Evolutionary conservation across 2,329 filamentous ascomycete species (phyloP).

Genomic region (Botrytis tulipae): DNA sequence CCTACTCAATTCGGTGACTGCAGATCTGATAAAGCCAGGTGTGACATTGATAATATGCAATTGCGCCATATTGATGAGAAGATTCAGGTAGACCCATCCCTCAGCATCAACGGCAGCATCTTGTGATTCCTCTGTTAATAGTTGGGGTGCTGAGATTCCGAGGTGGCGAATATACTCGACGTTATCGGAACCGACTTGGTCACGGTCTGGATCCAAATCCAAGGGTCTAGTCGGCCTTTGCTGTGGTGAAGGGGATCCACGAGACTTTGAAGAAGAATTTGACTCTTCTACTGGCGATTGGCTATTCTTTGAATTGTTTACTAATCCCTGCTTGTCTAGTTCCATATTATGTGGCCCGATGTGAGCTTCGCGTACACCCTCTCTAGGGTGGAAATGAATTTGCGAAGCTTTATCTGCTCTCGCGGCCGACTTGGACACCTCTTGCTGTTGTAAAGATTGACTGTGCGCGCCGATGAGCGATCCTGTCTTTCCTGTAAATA

Average conservation of each 20-base stretch:
- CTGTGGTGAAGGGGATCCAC: constrained; percentile 48
- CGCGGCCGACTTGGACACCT: constrained; percentile 54
- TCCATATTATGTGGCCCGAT: constrained; percentile 37
- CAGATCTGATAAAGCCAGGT: constrained; percentile 70
- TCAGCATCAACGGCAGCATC: constrained; percentile 62
- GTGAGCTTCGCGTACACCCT: constrained; percentile 44
- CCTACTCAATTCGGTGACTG: constrained; percentile 66
- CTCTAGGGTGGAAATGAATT: constrained; percentile 27
- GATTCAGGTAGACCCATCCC: constrained; percentile 80
- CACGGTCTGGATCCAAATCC: constrained; percentile 76
- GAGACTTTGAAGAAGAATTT: constrained; percentile 21
- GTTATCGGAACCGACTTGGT: constrained; percentile 72
- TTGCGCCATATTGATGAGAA: constrained; percentile 79
- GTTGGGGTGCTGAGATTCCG: constrained; percentile 61
- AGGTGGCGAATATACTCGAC: constrained; percentile 77
- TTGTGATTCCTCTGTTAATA: constrained; percentile 46
- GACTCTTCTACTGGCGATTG: constrained; percentile 7
- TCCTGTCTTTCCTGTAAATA: constrained; percentile 71
- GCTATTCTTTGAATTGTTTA: constrained; percentile 31
- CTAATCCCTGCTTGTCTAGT: constrained; percentile 21
- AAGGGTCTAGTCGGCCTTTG: constrained; percentile 75
- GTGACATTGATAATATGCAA: constrained; percentile 84
- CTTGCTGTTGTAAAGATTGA: constrained; percentile 42
- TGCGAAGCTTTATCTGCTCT: constrained; percentile 38
- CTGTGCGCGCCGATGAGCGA: constrained; percentile 33